Percentiles rank a stretch among this genome's conserved stretches.
phyloP scores from a whole-genome alignment of 495 filamentous ascomycete genomes.

The Extremus antarcticus region DNA sequence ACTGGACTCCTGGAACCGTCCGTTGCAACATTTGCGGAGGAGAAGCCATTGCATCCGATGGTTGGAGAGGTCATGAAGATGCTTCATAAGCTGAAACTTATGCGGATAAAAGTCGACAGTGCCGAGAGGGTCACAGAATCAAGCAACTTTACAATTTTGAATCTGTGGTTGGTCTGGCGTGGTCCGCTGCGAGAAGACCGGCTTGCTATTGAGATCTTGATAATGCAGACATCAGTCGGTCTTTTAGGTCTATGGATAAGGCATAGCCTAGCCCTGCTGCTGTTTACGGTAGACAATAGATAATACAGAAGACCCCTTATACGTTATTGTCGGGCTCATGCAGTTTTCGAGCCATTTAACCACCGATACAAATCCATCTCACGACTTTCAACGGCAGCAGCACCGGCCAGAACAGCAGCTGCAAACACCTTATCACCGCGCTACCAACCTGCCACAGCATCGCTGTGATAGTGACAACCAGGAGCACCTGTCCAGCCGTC shows the following conservation, averaged over 20 bases:
- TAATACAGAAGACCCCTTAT: conserved; percentile 8
- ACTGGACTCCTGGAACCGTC: conserved; percentile 78
- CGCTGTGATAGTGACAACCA: neutral
- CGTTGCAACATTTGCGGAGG: conserved; percentile 59
- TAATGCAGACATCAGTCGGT: conserved; percentile 61
- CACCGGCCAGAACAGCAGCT: conserved; percentile 12
- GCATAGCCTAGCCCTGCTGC: conserved; percentile 69
- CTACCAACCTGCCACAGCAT: conserved; percentile 1
- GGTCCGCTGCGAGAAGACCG: conserved; percentile 83
- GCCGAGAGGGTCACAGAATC: conserved; percentile 65
- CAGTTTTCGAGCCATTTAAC: no score
- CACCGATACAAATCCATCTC: conserved; percentile 4
- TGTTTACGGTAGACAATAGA: conserved; percentile 78
- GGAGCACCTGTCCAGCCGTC: neutral
- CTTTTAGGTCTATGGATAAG: conserved; percentile 73
- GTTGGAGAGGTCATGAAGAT: conserved; percentile 51
- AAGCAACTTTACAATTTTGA: conserved; percentile 85
- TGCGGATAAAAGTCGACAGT: conserved; percentile 52
- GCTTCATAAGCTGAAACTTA: conserved; percentile 51
- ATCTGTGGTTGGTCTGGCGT: conserved; percentile 93
- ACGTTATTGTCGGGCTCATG: no score
- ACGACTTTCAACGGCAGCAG: conserved; percentile 2
- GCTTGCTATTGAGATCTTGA: conserved; percentile 63
- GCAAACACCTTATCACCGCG: conserved; percentile 1
- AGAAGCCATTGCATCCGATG: conserved; percentile 52